Conservation (phyloP, 805 yeast genomes). For the Metschnikowia hibisci region DNA sequence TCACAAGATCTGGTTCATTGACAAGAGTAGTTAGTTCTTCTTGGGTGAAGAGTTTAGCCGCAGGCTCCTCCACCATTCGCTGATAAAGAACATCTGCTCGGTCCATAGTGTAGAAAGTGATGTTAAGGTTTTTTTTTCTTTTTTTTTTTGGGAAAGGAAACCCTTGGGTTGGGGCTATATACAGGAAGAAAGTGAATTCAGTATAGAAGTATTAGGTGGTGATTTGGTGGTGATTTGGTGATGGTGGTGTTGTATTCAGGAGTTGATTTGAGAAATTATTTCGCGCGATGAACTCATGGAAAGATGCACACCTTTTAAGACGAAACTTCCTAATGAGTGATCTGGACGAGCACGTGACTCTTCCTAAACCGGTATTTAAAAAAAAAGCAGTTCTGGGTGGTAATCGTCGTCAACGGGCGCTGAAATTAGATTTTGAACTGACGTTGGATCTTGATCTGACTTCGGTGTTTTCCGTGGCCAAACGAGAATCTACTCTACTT, state of each 20-base stretch:
- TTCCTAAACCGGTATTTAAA: background rate
- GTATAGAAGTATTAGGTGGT: background rate
- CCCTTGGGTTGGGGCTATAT: too few species aligned
- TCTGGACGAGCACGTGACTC: background rate
- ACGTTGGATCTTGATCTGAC: background rate
- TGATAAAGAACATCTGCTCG: constrained; percentile 56
- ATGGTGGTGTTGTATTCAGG: background rate
- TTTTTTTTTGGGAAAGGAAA: too few species aligned
- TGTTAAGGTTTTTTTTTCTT: background rate
- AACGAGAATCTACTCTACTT: background rate
- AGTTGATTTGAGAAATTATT: background rate
- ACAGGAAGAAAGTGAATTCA: too few species aligned
- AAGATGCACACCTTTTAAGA: background rate
- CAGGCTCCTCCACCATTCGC: constrained; percentile 53
- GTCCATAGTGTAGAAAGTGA: too few species aligned
- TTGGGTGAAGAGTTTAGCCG: constrained; percentile 58
- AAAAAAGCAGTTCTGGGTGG: background rate
- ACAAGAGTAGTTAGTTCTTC: constrained; percentile 57
- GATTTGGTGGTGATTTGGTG: background rate
- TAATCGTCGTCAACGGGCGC: background rate
- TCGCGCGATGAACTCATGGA: constrained; percentile 5
- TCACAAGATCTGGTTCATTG: constrained; percentile 39
- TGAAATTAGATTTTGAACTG: background rate
- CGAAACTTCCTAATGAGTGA: background rate
- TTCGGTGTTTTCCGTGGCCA: background rate